Evolutionary conservation across 2,329 filamentous ascomycete species (phyloP).

Genomic region (Diaporthe citrichinensis): DNA sequence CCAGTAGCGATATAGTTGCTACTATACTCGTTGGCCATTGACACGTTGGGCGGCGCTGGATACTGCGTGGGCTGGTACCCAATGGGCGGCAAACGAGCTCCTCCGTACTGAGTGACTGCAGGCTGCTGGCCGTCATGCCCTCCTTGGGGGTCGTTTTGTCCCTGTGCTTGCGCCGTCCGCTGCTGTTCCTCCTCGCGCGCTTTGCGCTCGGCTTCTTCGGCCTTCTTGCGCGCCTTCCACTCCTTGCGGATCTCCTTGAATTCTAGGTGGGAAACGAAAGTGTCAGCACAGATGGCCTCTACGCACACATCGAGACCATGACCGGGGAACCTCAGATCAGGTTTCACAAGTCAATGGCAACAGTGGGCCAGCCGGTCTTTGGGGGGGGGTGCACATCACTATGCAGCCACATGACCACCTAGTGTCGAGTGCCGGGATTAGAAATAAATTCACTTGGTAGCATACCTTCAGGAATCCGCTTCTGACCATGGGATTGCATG

Average conservation of each 20-base stretch:
- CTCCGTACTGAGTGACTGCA: constrained; percentile 66
- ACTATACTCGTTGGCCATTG: constrained; percentile 70
- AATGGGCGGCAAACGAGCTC: constrained; percentile 80
- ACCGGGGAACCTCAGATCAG: neutral
- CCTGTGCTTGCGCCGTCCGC: constrained; percentile 65
- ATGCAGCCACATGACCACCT: neutral
- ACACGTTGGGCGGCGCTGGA: constrained; percentile 69
- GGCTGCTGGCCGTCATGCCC: constrained; percentile 66
- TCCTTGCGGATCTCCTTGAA: constrained; percentile 99
- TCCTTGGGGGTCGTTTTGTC: constrained; percentile 66
- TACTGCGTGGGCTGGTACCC: constrained; percentile 80
- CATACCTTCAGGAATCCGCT: constrained; percentile 97
- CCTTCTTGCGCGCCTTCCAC: constrained; percentile 99
- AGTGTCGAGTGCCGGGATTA: neutral
- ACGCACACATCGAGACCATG: neutral
- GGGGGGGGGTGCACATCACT: constrained; percentile 45
- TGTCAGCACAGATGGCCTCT: constrained; percentile 44
- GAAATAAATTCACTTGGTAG: neutral
- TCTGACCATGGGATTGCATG: constrained; percentile 96
- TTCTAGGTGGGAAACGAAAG: constrained; percentile 68
- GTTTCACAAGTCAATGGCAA: neutral
- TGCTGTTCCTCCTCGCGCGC: constrained; percentile 88
- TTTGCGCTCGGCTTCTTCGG: constrained; percentile 92
- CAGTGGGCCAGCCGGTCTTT: neutral
- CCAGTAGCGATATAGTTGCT: constrained; percentile 61